A percentile compares a stretch with the other conserved stretches of the same genome.
Evolutionary conservation across 2,329 filamentous ascomycete species (phyloP).

Genomic region (Nemania diffusa): DNA sequence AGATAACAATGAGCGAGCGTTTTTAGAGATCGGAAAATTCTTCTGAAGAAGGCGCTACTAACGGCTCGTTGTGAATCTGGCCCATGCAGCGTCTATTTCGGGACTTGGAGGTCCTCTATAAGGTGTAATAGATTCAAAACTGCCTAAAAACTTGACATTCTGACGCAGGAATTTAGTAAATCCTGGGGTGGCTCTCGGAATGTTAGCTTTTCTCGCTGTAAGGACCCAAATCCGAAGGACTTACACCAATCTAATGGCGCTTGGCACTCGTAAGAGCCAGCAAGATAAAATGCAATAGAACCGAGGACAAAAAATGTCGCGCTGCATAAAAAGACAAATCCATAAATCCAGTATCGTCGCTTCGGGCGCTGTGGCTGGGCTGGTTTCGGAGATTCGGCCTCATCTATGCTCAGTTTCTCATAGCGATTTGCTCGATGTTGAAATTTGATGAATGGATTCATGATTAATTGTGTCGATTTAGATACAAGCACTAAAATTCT

Average conservation of each 20-base stretch:
- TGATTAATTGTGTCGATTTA: neutral
- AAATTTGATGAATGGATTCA: neutral
- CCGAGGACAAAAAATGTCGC: neutral
- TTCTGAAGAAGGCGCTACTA: neutral
- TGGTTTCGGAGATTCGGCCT: neutral
- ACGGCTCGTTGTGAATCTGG: conserved; percentile 1
- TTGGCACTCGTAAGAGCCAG: neutral
- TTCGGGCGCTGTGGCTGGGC: neutral
- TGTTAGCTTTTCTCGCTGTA: neutral
- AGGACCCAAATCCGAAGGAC: neutral
- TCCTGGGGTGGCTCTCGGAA: neutral
- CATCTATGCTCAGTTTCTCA: neutral
- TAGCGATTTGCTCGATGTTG: neutral
- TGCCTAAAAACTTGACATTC: neutral
- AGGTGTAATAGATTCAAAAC: neutral
- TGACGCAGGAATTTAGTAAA: neutral
- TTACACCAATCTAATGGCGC: conserved; percentile 1
- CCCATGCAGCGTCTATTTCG: conserved; percentile 4
- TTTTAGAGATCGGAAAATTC: neutral
- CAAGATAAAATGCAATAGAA: neutral
- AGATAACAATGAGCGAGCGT: neutral
- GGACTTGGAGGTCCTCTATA: neutral
- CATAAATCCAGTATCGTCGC: neutral
- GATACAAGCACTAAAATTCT: neutral
- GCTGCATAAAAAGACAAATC: neutral